phyloP scores from a whole-genome alignment of 73 alveolate genomes.

The Symbiodinium pilosum region DNA sequence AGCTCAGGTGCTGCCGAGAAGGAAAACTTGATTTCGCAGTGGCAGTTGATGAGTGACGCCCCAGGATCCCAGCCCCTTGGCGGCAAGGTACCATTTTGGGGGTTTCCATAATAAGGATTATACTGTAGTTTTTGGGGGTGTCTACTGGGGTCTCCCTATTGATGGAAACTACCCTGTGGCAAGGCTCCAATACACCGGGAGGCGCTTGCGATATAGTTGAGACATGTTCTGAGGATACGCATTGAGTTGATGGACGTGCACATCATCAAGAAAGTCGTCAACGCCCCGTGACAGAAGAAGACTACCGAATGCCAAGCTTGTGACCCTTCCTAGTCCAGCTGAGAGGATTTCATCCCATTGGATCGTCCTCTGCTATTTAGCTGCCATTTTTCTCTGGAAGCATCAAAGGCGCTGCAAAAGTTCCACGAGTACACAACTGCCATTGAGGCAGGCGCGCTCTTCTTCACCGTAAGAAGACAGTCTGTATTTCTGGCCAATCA shows the following conservation, averaged over 20 bases:
- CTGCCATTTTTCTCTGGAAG: neutral
- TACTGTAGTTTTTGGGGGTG: neutral
- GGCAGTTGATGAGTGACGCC: slow-evolving; percentile 45
- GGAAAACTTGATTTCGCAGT: neutral
- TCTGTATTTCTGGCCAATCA: neutral
- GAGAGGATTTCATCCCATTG: too few species aligned
- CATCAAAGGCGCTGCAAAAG: slow-evolving; percentile 34
- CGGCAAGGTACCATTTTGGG: too few species aligned
- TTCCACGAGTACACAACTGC: slow-evolving; percentile 68
- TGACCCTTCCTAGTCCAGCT: too few species aligned
- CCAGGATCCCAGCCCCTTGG: slow-evolving; percentile 53
- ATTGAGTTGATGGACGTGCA: slow-evolving; percentile 36
- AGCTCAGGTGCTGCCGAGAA: slow-evolving; percentile 21
- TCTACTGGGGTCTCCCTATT: too few species aligned
- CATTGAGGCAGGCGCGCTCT: slow-evolving; percentile 13
- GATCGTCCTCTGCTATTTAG: neutral
- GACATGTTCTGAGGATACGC: slow-evolving; percentile 75
- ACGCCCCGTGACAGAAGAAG: neutral
- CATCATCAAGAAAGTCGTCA: slow-evolving; percentile 28
- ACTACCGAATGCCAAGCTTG: too few species aligned
- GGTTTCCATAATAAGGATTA: too few species aligned
- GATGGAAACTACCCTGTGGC: too few species aligned
- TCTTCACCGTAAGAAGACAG: too few species aligned
- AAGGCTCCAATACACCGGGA: too few species aligned
- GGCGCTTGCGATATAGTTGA: too few species aligned